Percentiles rank a stretch among this genome's conserved stretches.
Evolutionary conservation across 2,329 filamentous ascomycete genomes (phyloP).

Genomic region (Aspergillus quadricinctus): DNA sequence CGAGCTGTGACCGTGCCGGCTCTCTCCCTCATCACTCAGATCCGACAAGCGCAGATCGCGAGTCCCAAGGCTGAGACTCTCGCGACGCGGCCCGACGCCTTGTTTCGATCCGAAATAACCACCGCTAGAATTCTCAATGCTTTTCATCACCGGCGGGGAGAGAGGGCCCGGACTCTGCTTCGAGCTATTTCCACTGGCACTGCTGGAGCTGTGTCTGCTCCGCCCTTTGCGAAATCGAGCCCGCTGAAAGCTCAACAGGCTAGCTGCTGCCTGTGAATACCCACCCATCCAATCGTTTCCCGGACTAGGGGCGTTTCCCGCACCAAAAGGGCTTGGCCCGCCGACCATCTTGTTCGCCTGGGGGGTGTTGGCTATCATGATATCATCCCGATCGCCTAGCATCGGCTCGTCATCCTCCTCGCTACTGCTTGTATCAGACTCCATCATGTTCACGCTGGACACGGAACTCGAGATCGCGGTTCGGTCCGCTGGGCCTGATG

Average conservation of each 20-base stretch:
- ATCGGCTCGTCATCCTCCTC: constrained; percentile 59
- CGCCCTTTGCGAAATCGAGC: constrained; percentile 54
- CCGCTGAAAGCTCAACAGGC: constrained; percentile 73
- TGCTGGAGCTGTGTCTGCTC: constrained; percentile 64
- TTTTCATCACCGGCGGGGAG: constrained; percentile 66
- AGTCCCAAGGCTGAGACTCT: constrained; percentile 86
- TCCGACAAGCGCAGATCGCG: constrained; percentile 79
- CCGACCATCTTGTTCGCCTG: constrained; percentile 61
- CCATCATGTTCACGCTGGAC: constrained; percentile 73
- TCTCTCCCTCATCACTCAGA: constrained; percentile 74
- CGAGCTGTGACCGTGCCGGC: constrained; percentile 31
- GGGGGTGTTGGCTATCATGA: constrained; percentile 72
- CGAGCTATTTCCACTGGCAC: constrained; percentile 65
- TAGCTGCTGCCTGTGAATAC: constrained; percentile 65
- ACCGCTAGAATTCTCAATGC: constrained; percentile 48
- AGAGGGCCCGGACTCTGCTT: constrained; percentile 66
- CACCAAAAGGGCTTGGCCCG: constrained; percentile 43
- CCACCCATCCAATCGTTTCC: constrained; percentile 61
- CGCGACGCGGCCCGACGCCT: constrained; percentile 59
- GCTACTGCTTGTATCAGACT: constrained; percentile 71
- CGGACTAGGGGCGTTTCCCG: constrained; percentile 48
- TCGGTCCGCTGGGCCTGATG: constrained; percentile 65
- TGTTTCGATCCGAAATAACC: constrained; percentile 53
- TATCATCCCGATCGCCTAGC: constrained; percentile 69
- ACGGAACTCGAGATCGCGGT: constrained; percentile 73